Evolutionary conservation across 495 filamentous ascomycete species (phyloP).

Genomic region (Immersiella caudata): DNA sequence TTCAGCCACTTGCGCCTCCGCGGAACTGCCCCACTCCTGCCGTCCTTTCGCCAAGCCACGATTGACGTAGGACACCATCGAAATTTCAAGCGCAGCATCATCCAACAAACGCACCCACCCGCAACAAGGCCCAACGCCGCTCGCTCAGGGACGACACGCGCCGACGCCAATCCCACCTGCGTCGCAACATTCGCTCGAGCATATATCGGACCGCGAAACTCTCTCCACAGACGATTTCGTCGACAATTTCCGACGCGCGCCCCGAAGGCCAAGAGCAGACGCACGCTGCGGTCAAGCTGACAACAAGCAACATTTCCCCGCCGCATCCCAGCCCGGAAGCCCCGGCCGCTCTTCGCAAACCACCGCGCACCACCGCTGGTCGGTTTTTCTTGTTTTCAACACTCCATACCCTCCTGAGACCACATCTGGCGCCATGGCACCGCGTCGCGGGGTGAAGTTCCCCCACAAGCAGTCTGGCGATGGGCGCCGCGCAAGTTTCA

Average conservation of each 20-base stretch:
- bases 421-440: conserved; percentile 30
- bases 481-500: conserved; percentile 70
- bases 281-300: background rate
- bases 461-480: conserved; percentile 61
- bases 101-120: background rate
- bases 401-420: background rate
- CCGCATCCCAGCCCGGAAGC: background rate
- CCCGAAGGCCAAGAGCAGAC: background rate
- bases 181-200: background rate
- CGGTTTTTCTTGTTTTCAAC: background rate
- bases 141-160: background rate
- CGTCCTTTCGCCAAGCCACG: conserved; percentile 18
- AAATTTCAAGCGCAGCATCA: conserved; percentile 31
- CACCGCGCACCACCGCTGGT: background rate
- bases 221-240: no score
- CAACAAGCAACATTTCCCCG: background rate
- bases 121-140: background rate
- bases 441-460: conserved; percentile 81
- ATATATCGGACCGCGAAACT: no score
- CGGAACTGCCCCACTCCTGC: background rate
- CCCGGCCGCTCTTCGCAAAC: background rate
- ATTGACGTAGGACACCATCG: conserved; percentile 36
- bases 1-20: background rate
- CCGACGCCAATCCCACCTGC: background rate
- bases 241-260: background rate